Base-by-base conservation (phyloP, 2,329 filamentous ascomycete genomes). In the Exserohilum turcica region DNA sequence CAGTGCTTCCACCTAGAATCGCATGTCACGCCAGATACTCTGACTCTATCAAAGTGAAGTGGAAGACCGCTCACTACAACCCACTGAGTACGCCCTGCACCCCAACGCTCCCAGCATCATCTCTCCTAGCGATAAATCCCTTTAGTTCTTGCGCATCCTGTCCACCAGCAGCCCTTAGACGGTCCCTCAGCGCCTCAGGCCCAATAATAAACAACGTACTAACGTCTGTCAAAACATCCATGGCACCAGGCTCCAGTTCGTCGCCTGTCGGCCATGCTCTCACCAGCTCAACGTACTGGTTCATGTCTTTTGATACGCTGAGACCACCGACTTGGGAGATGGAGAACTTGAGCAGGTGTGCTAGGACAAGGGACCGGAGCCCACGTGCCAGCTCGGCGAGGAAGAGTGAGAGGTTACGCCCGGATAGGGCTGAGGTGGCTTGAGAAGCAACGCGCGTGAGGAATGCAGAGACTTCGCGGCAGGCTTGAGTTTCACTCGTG, bases 171-270 rank as follows among this genome's bases (percentile, higher is more conserved):
- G 77, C 78, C 56, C 77, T 76, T 49, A 83, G 65, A 39, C 80
- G 71, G 66, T 83, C 81, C 59, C 78, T 75, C 59, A 84, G 59
- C 21, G 80, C 80, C 56, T 82, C 79, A 0, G 80, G 79, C 2
- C 91, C 91, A 67, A 99, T 91, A 59, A 99, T 96, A 73, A 99
- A 99, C 47, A 99, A 78, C 69, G 92, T 97, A 9, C 92, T 93
- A 53, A 99, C 91, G 79, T 99, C 94, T 21, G 91, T 88, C 55
- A 99, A 77, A 39, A 96, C 84, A 77, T 99, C 93, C 61, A 97
- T 84, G 48, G 85, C 71, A 0, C 70, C 73, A 1, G 64, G 55
- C 56, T 78, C 78, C 44, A 80, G 84, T 19, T 82, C 82, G 63
- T 84, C 83, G 43, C 86, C 85, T 35, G 80, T 66, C 1, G 89